Base-by-base conservation (phyloP, 2,329 filamentous ascomycete genomes). In the Fusarium camptoceras region DNA sequence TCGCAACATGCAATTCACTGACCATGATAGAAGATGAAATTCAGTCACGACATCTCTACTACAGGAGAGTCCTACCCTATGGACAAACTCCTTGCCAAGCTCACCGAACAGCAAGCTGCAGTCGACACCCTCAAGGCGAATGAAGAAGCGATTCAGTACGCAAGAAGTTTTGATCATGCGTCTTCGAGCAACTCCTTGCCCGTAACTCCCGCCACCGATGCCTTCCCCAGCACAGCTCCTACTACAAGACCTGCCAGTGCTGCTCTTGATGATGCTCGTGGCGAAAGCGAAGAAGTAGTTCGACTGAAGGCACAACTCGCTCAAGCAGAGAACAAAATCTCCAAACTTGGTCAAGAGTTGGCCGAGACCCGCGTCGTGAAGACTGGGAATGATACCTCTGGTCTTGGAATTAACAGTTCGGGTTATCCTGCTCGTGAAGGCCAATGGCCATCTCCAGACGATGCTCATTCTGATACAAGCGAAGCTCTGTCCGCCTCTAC, bases 41-140 rank as follows among this genome's bases (percentile, higher is more conserved):
- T 81, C 53, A 83, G 76, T 65, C 83, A 85, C 71, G 84, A 86
- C 34, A 46, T 75, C 6, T 72, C 77, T 12, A 76, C 74, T 8
- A 66, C 77, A 14, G 67, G 76, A 48, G 84, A 86, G 42, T 69
- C 80, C 30, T 86, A 84, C 58, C 84, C 86, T 11, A 89, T 94
- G 84, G 92, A 96, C 74, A 90, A 90, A 64, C 87, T 94, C 54
- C 83, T 94, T 69, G 88, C 91, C 59, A 92, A 90, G 76, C 85
- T 95, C 49, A 88, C 88, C n/a, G 90, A 94, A 78, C 91, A 94
- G 75, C 88, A 91, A 75, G 82, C 83, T 44, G 78, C 84, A 75
- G 87, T 86, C 65, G 83, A 87, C 60, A 83, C 83, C 55, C 76
- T 88, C 44, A 86, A 85, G 61, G 74, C 75, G 41, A 74, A 73